Evolutionary conservation across 2,329 filamentous ascomycete genomes (phyloP).

Genomic region (Helotiales sp.): DNA sequence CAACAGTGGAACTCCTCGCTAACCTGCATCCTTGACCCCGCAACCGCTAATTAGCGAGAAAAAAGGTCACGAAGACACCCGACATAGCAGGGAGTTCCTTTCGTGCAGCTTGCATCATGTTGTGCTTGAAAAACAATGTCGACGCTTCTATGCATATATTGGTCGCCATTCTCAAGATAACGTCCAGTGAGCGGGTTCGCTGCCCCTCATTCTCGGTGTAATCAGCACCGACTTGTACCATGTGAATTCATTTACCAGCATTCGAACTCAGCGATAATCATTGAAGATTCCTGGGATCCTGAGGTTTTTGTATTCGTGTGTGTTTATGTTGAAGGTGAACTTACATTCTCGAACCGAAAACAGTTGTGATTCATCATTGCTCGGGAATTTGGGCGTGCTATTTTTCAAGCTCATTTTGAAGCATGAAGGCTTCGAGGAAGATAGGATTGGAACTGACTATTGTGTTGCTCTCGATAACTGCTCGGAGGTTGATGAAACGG

Average conservation of each 20-base stretch:
- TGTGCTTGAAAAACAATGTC: conserved; percentile 14
- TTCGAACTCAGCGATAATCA: conserved; percentile 27
- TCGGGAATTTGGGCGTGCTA: conserved; percentile 24
- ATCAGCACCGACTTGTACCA: conserved; percentile 9
- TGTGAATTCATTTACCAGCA: conserved; percentile 26
- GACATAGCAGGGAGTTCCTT: conserved; percentile 15
- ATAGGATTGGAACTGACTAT: conserved; percentile 6
- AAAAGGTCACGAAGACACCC: conserved; percentile 24
- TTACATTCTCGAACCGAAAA: not conserved
- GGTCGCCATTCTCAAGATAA: conserved; percentile 21
- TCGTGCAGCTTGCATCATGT: not conserved
- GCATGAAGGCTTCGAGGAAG: conserved; percentile 9
- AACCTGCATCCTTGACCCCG: conserved; percentile 24
- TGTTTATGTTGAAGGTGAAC: conserved; percentile 16
- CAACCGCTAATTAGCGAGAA: conserved; percentile 24
- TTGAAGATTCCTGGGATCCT: conserved; percentile 29
- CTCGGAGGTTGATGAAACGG: conserved; percentile 20
- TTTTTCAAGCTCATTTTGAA: conserved; percentile 21
- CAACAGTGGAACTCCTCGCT: conserved; percentile 24
- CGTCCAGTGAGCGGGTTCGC: conserved; percentile 11
- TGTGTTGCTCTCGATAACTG: conserved; percentile 6
- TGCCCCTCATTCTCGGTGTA: conserved; percentile 12
- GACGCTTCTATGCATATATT: conserved; percentile 28
- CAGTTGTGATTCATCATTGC: conserved; percentile 18
- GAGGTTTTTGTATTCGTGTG: conserved; percentile 24